Evolutionary conservation across 1,284 basidiomycete species (phyloP).

Genomic region (Puccinia horiana): DNA sequence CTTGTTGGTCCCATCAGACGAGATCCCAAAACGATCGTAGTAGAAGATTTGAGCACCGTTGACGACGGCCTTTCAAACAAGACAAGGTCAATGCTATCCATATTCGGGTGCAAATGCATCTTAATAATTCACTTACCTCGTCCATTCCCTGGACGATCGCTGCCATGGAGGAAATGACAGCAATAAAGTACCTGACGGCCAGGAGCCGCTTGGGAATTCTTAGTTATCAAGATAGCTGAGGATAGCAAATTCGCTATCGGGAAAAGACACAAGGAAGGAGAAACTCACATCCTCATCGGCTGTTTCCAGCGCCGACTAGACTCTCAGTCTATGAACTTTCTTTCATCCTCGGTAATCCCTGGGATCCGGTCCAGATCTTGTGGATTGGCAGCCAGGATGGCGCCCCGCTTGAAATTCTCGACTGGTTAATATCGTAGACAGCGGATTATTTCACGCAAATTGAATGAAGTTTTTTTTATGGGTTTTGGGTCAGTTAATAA

Average conservation of each 20-base stretch:
- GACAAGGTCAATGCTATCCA: neutral
- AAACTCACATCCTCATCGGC: constrained; percentile 36
- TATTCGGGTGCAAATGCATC: neutral
- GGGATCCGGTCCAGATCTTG: constrained; percentile 64
- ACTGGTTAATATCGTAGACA: neutral
- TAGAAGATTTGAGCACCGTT: constrained; percentile 46
- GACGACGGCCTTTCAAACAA: constrained; percentile 11
- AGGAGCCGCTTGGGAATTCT: too few species aligned
- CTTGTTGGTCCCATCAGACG: constrained; percentile 31
- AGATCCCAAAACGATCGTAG: constrained; percentile 32
- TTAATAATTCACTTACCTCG: constrained; percentile 50
- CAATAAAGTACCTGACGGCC: constrained; percentile 53
- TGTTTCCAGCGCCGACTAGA: constrained; percentile 32
- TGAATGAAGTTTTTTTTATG: neutral
- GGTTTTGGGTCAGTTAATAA: neutral
- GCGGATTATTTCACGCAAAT: neutral
- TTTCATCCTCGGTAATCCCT: constrained; percentile 65
- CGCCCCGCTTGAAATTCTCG: constrained; percentile 66
- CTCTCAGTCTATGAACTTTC: constrained; percentile 10
- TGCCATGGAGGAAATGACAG: constrained; percentile 56
- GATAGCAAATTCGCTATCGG: neutral
- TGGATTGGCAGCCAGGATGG: constrained; percentile 67
- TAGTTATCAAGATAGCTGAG: too few species aligned
- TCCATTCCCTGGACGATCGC: constrained; percentile 58
- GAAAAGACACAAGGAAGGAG: constrained; percentile 53